Conservation (phyloP, 768 basidiomycete genomes). For the Psilocybe cyanescens region DNA sequence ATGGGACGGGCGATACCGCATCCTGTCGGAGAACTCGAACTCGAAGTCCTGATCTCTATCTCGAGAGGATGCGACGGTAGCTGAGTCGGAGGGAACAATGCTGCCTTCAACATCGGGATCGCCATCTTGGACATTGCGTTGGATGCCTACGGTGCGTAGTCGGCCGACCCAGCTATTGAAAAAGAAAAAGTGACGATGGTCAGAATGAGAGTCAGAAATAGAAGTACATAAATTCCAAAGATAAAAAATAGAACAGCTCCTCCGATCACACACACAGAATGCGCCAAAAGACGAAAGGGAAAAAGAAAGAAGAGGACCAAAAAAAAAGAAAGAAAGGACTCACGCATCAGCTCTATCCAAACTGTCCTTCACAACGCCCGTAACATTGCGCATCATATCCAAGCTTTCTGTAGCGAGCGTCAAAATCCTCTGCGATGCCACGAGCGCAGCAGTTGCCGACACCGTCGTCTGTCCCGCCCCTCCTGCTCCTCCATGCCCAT, state of each 20-base stretch:
- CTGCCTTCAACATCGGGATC: conserved; percentile 17
- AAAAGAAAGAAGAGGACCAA: neutral
- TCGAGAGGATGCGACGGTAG: neutral
- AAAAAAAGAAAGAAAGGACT: conserved; percentile 30
- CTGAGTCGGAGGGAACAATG: neutral
- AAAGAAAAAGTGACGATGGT: neutral
- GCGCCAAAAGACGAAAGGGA: neutral
- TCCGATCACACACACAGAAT: too few species aligned
- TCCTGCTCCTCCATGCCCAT: conserved; percentile 1
- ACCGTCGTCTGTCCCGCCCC: conserved; percentile 13
- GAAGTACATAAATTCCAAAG: neutral
- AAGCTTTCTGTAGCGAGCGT: conserved; percentile 88
- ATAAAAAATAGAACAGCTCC: neutral
- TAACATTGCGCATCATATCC: conserved; percentile 91
- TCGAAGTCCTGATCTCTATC: neutral
- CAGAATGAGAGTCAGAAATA: neutral
- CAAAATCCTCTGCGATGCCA: conserved; percentile 81
- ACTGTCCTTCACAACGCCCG: conserved; percentile 86
- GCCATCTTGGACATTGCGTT: conserved; percentile 45
- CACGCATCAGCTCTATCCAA: conserved; percentile 87
- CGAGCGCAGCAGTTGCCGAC: conserved; percentile 59
- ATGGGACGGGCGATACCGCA: conserved; percentile 1
- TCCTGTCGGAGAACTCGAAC: conserved; percentile 7
- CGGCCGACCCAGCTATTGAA: conserved; percentile 78
- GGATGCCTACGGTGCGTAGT: conserved; percentile 75